Base-by-base conservation (phyloP, 129 eudicot species). In the Artemisia argyi region DNA sequence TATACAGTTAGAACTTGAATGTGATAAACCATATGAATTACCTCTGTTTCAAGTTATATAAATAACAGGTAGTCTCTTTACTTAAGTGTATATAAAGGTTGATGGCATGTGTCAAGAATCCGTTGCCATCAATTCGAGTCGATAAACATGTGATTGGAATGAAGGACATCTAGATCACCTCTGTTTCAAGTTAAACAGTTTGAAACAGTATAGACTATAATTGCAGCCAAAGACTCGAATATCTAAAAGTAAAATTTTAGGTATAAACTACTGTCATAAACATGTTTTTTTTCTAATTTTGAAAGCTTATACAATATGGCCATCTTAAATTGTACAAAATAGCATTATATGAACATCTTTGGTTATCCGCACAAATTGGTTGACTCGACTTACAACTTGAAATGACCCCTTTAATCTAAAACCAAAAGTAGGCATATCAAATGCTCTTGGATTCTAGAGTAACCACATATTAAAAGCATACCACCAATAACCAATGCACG, bases 21-120 rank as follows among this genome's bases (percentile, higher is more conserved):
- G n/a, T n/a, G n/a, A n/a, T n/a, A n/a, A n/a, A n/a, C n/a, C n/a
- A n/a, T n/a, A n/a, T n/a, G n/a, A n/a, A n/a, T n/a, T n/a, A n/a
- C n/a, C n/a, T n/a, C n/a, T n/a, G n/a, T n/a, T n/a, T n/a, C n/a
- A n/a, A n/a, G n/a, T n/a, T n/a, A n/a, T n/a, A n/a, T n/a, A n/a
- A n/a, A n/a, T n/a, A n/a, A n/a, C n/a, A n/a, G n/a, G n/a, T n/a
- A n/a, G n/a, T n/a, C n/a, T n/a, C n/a, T n/a, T n/a, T n/a, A n/a
- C n/a, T n/a, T n/a, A n/a, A 89, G 0, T 89, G 91, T 54, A 86
- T 66, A 74, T 89, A 89, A 50, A 89, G 84, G 80, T 89, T 89
- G 60, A 89, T 85, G 81, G 96, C 96, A 59, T 89, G 96, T 60
- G 83, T 79, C 73, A 89, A 76, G 77, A 86, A 89, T 54, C 96